Conservation (phyloP, 495 filamentous ascomycete species). For the Mytilinidion resinicola region DNA sequence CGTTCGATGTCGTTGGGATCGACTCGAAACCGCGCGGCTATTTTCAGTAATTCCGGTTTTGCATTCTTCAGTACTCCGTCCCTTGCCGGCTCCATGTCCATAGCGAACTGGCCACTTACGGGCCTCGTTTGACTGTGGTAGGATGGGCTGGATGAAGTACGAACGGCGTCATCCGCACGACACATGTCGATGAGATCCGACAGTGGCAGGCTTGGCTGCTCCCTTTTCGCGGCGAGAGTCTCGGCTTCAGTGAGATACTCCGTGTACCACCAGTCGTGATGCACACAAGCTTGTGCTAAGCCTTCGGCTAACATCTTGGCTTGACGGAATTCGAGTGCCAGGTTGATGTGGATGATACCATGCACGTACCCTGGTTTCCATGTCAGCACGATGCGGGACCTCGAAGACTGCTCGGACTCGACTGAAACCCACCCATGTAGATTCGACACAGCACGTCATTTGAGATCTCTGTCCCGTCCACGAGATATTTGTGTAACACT, state of each 20-base stretch:
- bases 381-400: neutral
- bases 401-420: neutral
- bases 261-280: slow-evolving; percentile 19
- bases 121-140: no score
- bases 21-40: no score
- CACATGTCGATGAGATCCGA: no score
- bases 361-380: slow-evolving; percentile 15
- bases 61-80: no score
- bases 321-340: slow-evolving; percentile 19
- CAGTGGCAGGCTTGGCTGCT: slow-evolving; percentile 2
- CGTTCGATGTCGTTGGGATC: no score
- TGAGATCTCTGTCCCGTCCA: neutral
- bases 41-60: no score
- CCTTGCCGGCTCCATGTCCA: no score
- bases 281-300: slow-evolving; percentile 18
- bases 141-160: no score
- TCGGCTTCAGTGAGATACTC: slow-evolving; percentile 10
- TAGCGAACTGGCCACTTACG: no score
- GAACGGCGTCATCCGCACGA: no score
- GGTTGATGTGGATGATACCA: slow-evolving; percentile 18
- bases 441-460: neutral
- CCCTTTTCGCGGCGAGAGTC: neutral
- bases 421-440: no score
- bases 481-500: neutral
- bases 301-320: slow-evolving; percentile 11